A percentile compares a stretch with the other conserved stretches of the same genome.
Conservation (phyloP, 225 moss, liverwort and hornwort species). For the Antitrichia curtipendula region DNA sequence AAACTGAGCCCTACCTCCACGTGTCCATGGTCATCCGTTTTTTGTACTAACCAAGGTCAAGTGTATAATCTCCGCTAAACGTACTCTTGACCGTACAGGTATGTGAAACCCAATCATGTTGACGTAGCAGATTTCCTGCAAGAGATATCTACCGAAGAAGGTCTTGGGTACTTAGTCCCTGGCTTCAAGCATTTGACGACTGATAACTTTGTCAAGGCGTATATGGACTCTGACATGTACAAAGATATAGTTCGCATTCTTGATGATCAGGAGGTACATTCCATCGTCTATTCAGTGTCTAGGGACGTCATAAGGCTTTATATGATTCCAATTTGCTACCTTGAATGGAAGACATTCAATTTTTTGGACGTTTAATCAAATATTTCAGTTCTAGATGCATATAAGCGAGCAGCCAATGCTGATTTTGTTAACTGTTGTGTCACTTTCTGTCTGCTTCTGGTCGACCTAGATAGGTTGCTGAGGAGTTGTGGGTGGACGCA, state of each 20-base stretch:
- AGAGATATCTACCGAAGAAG: constrained; percentile 62
- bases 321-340: not conserved
- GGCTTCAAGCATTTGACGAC: constrained; percentile 27
- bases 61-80: not conserved
- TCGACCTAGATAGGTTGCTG: constrained; percentile 23
- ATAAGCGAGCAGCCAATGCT: not conserved
- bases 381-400: not conserved
- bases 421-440: not conserved
- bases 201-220: constrained; percentile 46
- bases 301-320: not conserved
- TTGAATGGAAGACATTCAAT: not conserved
- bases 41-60: not conserved
- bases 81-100: constrained; percentile 22
- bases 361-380: not conserved
- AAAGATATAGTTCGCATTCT: constrained; percentile 62
- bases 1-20: not conserved
- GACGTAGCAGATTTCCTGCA: constrained; percentile 84
- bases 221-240: constrained; percentile 51
- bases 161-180: constrained; percentile 42
- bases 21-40: not conserved
- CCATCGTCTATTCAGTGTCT: not conserved
- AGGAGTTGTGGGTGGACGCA: constrained; percentile 71
- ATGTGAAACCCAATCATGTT: constrained; percentile 69
- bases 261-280: constrained; percentile 36
- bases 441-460: not conserved